A percentile compares a stretch with the other conserved stretches of the same genome.
Evolutionary conservation across 495 filamentous ascomycete genomes (phyloP).

Genomic region (Hapsidospora chrysogenum): DNA sequence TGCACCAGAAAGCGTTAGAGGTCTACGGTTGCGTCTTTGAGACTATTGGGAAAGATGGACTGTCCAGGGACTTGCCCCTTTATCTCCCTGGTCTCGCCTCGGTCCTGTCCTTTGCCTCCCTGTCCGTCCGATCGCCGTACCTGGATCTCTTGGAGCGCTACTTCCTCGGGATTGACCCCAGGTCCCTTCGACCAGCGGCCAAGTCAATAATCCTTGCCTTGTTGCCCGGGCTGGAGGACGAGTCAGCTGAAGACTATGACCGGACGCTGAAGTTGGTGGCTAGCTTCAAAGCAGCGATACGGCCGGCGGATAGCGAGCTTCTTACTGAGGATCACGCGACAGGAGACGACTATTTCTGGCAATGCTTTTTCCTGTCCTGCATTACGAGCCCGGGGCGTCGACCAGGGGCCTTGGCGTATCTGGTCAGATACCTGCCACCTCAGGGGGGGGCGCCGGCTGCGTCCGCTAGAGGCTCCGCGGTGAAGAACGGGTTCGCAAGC

Average conservation of each 20-base stretch:
- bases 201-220: constrained; percentile 76
- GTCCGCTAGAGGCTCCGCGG: background rate
- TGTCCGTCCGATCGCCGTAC: constrained; percentile 71
- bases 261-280: constrained; percentile 64
- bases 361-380: constrained; percentile 85
- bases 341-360: constrained; percentile 89
- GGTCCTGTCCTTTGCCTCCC: constrained; percentile 81
- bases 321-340: constrained; percentile 35
- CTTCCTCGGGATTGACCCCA: constrained; percentile 51
- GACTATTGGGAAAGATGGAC: constrained; percentile 52
- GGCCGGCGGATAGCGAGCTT: constrained; percentile 25
- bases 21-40: constrained; percentile 82
- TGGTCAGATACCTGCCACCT: constrained; percentile 63
- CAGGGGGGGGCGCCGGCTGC: constrained; percentile 26
- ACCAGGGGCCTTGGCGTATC: constrained; percentile 72
- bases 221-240: constrained; percentile 85
- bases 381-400: constrained; percentile 77
- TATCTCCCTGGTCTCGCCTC: constrained; percentile 83
- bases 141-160: constrained; percentile 70
- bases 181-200: constrained; percentile 64
- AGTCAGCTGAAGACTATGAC: constrained; percentile 93
- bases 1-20: constrained; percentile 96
- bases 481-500: constrained; percentile 8
- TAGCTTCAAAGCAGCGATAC: constrained; percentile 53
- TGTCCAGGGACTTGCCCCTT: constrained; percentile 65